phyloP scores from a whole-genome alignment of 352 stramenopile genomes.

The Blastocystis sp. region DNA sequence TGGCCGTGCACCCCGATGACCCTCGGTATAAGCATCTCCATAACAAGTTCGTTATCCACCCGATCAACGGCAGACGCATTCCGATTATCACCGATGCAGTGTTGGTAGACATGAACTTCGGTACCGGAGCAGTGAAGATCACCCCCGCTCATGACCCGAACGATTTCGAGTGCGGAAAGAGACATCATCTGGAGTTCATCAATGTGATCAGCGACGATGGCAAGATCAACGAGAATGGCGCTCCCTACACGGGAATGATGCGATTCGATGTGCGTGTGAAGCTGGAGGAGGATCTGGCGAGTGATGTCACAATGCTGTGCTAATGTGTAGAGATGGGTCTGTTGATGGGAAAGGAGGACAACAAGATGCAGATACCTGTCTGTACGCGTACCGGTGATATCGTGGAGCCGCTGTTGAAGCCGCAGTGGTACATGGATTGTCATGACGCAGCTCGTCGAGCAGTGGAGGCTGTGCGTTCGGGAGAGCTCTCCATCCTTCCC shows the following conservation, averaged over 20 bases:
- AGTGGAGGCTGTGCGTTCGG: slow-evolving; percentile 85
- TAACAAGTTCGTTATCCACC: slow-evolving; percentile 87
- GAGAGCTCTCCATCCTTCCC: slow-evolving; percentile 87
- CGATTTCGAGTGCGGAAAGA: slow-evolving; percentile 94
- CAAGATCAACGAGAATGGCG: slow-evolving; percentile 85
- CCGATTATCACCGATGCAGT: slow-evolving; percentile 88
- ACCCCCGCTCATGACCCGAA: slow-evolving; percentile 98
- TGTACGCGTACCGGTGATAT: slow-evolving; percentile 95
- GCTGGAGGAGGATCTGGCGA: slow-evolving; percentile 72
- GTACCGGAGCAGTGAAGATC: slow-evolving; percentile 89
- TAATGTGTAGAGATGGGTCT: slow-evolving; percentile 78
- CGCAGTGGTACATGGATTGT: slow-evolving; percentile 98
- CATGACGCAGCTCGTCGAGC: slow-evolving; percentile 84
- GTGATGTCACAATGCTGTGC: slow-evolving; percentile 66
- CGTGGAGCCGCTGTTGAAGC: slow-evolving; percentile 96
- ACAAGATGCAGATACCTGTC: slow-evolving; percentile 93
- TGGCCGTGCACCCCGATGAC: slow-evolving; percentile 97
- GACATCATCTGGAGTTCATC: slow-evolving; percentile 93
- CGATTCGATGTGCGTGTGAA: slow-evolving; percentile 81
- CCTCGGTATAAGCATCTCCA: slow-evolving; percentile 88
- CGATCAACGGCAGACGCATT: slow-evolving; percentile 86
- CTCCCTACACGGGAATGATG: slow-evolving; percentile 84
- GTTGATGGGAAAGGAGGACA: slow-evolving; percentile 89
- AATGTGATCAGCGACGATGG: slow-evolving; percentile 87
- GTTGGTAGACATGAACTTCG: slow-evolving; percentile 95